These are phyloP conservation scores for Orbilia blumenaviensis DNA, from an alignment of 2,329 filamentous ascomycete genomes.

Conservation along the genomic window DNA sequence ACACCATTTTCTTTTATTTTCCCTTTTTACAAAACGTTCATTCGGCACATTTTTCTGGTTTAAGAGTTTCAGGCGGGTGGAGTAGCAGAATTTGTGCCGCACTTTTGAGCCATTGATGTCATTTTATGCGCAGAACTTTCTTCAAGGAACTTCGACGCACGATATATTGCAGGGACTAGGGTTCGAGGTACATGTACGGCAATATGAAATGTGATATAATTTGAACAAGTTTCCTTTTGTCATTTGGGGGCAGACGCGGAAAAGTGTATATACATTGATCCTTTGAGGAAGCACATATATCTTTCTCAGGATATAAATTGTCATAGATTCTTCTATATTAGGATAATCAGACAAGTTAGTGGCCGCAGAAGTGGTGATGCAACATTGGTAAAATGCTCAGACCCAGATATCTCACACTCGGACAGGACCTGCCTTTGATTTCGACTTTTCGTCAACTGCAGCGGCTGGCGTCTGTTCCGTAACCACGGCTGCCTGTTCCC, in stretches of 20 bases:
- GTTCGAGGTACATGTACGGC: neutral
- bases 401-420: slow-evolving; percentile 9
- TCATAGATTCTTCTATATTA: slow-evolving; percentile 10
- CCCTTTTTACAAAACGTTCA: neutral
- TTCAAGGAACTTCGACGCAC: neutral
- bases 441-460: slow-evolving; percentile 5
- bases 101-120: slow-evolving; percentile 46
- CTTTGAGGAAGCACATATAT: neutral
- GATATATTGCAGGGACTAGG: slow-evolving; percentile 11
- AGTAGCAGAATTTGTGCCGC: slow-evolving; percentile 23
- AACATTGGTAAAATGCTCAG: slow-evolving; percentile 10
- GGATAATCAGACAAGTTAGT: slow-evolving; percentile 1
- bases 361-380: slow-evolving; percentile 3
- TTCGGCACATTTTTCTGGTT: slow-evolving; percentile 7
- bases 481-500: slow-evolving; percentile 19
- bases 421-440: slow-evolving; percentile 15
- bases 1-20: neutral
- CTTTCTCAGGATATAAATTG: neutral
- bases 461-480: neutral
- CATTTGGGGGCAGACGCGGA: neutral
- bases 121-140: slow-evolving; percentile 24
- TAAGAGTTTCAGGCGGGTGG: slow-evolving; percentile 50
- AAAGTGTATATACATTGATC: neutral
- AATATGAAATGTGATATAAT: slow-evolving; percentile 4
- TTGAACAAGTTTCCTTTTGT: neutral